phyloP scores from a whole-genome alignment of 768 basidiomycete genomes.

The Lactarius trivialis region DNA sequence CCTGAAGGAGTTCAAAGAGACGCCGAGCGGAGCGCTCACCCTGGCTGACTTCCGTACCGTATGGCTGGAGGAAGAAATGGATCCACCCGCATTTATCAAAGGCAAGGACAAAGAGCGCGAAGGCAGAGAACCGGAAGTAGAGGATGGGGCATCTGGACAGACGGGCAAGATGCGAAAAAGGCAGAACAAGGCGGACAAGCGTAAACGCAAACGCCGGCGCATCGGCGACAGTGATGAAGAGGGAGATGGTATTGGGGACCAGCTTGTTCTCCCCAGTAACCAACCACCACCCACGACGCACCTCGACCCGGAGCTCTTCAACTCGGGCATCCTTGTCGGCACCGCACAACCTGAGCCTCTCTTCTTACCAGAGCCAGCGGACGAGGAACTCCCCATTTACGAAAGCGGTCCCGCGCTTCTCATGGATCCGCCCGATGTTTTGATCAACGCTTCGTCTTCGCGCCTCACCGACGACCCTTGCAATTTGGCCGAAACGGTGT shows the following conservation, averaged over 20 bases:
- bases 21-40: slow-evolving; percentile 78
- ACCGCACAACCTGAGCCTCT: slow-evolving; percentile 35
- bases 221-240: slow-evolving; percentile 36
- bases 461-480: slow-evolving; percentile 11
- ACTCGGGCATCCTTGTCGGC: slow-evolving; percentile 61
- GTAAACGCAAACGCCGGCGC: slow-evolving; percentile 33
- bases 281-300: slow-evolving; percentile 25
- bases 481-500: slow-evolving; percentile 15
- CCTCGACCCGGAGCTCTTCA: slow-evolving; percentile 55
- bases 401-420: slow-evolving; percentile 5
- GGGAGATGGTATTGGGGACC: slow-evolving; percentile 28
- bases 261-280: slow-evolving; percentile 19
- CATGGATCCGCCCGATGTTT: slow-evolving; percentile 7
- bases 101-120: slow-evolving; percentile 66
- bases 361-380: slow-evolving; percentile 35
- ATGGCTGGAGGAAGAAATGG: slow-evolving; percentile 88
- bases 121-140: slow-evolving; percentile 37
- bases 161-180: slow-evolving; percentile 27
- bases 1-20: slow-evolving; percentile 89
- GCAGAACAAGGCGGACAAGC: slow-evolving; percentile 31
- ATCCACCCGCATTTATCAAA: slow-evolving; percentile 83
- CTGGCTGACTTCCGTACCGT: slow-evolving; percentile 85
- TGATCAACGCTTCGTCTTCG: not conserved
- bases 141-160: slow-evolving; percentile 27
- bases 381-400: slow-evolving; percentile 4